These are phyloP conservation scores for Teunomyces aglyptinius DNA, from an alignment of 805 yeast species.

Conservation along the genomic window DNA sequence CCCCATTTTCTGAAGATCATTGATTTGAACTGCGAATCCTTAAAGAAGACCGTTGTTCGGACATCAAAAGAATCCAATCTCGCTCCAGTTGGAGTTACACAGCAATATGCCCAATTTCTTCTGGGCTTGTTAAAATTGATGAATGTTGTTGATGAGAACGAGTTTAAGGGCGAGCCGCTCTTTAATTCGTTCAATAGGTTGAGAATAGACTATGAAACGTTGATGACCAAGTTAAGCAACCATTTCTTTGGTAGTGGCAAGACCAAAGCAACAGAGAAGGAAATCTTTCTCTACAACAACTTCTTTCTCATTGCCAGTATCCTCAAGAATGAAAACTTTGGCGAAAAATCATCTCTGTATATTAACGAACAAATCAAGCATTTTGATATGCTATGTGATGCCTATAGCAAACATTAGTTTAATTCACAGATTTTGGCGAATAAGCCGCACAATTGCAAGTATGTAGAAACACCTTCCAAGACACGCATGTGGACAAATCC, in stretches of 20 bases:
- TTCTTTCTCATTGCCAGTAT: slow-evolving; percentile 63
- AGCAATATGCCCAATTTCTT: slow-evolving; percentile 71
- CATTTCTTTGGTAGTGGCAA: slow-evolving; percentile 31
- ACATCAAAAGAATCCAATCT: slow-evolving; percentile 23
- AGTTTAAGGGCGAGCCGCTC: slow-evolving; percentile 63
- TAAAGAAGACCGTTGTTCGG: slow-evolving; percentile 51
- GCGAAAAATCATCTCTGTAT: slow-evolving; percentile 18
- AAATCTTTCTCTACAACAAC: slow-evolving; percentile 71
- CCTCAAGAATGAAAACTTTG: slow-evolving; percentile 38
- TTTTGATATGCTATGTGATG: slow-evolving; percentile 39
- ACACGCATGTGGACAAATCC: slow-evolving; percentile 92
- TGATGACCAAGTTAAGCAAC: slow-evolving; percentile 66
- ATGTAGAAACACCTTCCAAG: slow-evolving; percentile 87
- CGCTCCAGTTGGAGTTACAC: slow-evolving; percentile 62
- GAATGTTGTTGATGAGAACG: slow-evolving; percentile 19
- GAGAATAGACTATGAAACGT: slow-evolving; percentile 76
- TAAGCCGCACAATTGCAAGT: slow-evolving; percentile 82
- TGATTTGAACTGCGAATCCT: slow-evolving; percentile 72
- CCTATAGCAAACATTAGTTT: slow-evolving; percentile 24
- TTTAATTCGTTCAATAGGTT: slow-evolving; percentile 65
- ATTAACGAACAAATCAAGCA: slow-evolving; percentile 38
- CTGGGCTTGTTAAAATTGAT: slow-evolving; percentile 64
- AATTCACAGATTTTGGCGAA: slow-evolving; percentile 54
- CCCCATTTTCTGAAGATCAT: slow-evolving; percentile 77
- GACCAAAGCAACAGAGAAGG: slow-evolving; percentile 49